A percentile compares a stretch with the other conserved stretches of the same genome.
These are phyloP conservation scores for Circinella minor DNA, from an alignment of 371 early-diverging fungal genomes.

Conservation along the genomic window DNA sequence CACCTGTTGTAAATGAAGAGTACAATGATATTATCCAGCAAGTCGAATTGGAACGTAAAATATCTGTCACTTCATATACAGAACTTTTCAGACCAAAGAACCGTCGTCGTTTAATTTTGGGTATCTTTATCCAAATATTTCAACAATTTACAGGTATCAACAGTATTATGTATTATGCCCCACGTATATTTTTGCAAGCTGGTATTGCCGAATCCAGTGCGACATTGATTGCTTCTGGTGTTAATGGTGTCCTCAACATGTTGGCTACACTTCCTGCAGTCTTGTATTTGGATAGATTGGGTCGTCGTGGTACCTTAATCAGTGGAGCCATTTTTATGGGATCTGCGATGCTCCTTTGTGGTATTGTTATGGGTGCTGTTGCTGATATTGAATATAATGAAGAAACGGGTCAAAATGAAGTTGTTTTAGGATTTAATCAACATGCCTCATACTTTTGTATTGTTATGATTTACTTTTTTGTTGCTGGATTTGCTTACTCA, in stretches of 20 bases:
- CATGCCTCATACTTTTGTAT: slow-evolving; percentile 51
- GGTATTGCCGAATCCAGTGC: slow-evolving; percentile 55
- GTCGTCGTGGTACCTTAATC: slow-evolving; percentile 50
- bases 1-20: slow-evolving; percentile 73
- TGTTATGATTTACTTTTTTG: slow-evolving; percentile 55
- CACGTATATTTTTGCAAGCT: slow-evolving; percentile 72
- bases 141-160: slow-evolving; percentile 62
- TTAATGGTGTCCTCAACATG: slow-evolving; percentile 77
- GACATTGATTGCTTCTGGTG: slow-evolving; percentile 74
- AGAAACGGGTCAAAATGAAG: slow-evolving; percentile 20
- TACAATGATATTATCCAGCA: slow-evolving; percentile 75
- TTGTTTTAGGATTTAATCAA: slow-evolving; percentile 35
- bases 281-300: slow-evolving; percentile 55
- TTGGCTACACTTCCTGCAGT: slow-evolving; percentile 76
- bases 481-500: slow-evolving; percentile 53
- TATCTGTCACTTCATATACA: slow-evolving; percentile 68
- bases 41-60: slow-evolving; percentile 69
- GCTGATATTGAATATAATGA: slow-evolving; percentile 19
- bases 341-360: slow-evolving; percentile 43
- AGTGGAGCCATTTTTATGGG: slow-evolving; percentile 50
- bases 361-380: slow-evolving; percentile 48
- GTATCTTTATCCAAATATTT: slow-evolving; percentile 73
- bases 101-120: slow-evolving; percentile 67
- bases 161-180: slow-evolving; percentile 55
- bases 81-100: slow-evolving; percentile 73